Conservation (phyloP, 257 asterid genomes). For the Mitragyna speciosa region DNA sequence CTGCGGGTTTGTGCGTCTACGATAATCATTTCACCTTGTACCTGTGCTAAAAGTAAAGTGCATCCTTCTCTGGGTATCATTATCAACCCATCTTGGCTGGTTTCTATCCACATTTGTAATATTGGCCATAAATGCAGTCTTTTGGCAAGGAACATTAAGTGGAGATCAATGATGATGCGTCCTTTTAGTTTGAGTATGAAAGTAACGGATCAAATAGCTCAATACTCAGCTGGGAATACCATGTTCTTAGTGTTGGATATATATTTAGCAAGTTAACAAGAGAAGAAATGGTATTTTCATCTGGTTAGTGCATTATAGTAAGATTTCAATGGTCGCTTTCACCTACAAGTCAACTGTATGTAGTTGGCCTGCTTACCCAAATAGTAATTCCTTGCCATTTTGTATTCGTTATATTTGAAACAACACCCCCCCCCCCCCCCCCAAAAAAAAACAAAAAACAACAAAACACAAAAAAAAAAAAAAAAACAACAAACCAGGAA, state of each 20-base stretch:
- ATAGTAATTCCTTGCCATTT: background rate
- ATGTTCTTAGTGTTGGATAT: background rate
- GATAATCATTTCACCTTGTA: background rate
- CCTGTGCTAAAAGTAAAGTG: background rate
- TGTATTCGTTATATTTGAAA: background rate
- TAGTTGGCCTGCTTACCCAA: background rate
- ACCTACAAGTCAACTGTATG: background rate
- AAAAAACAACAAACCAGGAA: too few species aligned
- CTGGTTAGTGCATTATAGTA: background rate
- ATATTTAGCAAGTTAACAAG: background rate
- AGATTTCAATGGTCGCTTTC: background rate
- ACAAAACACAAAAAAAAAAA: too few species aligned
- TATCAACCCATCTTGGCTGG: background rate
- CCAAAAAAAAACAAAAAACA: too few species aligned
- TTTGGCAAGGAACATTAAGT: background rate
- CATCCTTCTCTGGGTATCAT: background rate
- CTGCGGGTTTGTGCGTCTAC: background rate
- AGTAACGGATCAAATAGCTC: background rate
- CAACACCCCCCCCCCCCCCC: too few species aligned
- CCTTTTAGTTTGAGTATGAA: background rate
- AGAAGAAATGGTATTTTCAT: background rate
- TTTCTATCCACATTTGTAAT: background rate
- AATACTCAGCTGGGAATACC: background rate
- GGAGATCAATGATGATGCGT: background rate
- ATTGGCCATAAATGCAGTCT: background rate